Evolutionary conservation across 768 basidiomycete species (phyloP).

Genomic region (Amanita brunnescens): DNA sequence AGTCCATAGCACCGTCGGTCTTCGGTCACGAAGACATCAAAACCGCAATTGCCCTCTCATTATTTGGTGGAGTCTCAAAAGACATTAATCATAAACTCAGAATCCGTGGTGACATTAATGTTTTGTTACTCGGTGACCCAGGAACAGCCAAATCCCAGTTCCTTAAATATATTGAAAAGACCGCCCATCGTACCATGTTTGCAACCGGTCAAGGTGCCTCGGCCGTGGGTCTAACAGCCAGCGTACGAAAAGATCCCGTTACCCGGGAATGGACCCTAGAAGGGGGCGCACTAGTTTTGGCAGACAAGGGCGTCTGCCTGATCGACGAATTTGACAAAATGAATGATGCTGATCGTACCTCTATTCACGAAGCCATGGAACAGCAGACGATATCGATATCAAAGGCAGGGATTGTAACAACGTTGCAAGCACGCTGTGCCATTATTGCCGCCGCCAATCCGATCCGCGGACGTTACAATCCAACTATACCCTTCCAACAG

Average conservation of each 20-base stretch:
- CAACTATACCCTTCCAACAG: slow-evolving; percentile 96
- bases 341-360: slow-evolving; percentile 97
- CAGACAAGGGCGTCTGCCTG: slow-evolving; percentile 94
- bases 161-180: slow-evolving; percentile 98
- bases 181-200: slow-evolving; percentile 94
- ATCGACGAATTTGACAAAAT: slow-evolving; percentile 99
- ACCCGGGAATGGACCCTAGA: slow-evolving; percentile 98
- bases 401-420: slow-evolving; percentile 98
- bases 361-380: slow-evolving; percentile 99
- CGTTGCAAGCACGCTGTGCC: slow-evolving; percentile 93
- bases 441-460: slow-evolving; percentile 99
- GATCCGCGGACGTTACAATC: slow-evolving; percentile 93
- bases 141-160: slow-evolving; percentile 99
- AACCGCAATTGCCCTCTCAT: slow-evolving; percentile 89
- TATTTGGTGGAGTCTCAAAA: slow-evolving; percentile 91
- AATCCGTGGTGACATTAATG: slow-evolving; percentile 96
- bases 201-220: slow-evolving; percentile 98
- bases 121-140: slow-evolving; percentile 93
- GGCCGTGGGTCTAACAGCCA: slow-evolving; percentile 96
- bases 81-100: slow-evolving; percentile 95
- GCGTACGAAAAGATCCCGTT: slow-evolving; percentile 96
- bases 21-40: slow-evolving; percentile 99
- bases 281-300: slow-evolving; percentile 95
- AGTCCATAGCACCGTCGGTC: slow-evolving; percentile 97
- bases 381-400: slow-evolving; percentile 99